These are phyloP conservation scores for Vickermania ingenoplastis DNA, from an alignment of 208 protist species.

Conservation along the genomic window DNA sequence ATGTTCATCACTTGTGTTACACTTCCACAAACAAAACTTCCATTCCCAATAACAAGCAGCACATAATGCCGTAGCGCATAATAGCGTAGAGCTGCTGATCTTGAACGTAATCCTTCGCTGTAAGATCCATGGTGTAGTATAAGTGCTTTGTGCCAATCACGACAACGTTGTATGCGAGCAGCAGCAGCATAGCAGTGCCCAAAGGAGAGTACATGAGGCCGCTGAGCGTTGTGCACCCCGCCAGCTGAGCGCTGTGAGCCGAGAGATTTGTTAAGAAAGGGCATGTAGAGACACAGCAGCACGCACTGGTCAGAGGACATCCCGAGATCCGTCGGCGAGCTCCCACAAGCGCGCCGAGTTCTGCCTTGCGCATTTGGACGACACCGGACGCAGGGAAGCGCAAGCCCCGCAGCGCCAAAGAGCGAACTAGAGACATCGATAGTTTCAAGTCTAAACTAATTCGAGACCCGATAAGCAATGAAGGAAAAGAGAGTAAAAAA, in stretches of 20 bases:
- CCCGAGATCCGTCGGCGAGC: background rate
- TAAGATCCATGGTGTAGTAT: conserved; percentile 79
- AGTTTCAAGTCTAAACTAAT: background rate
- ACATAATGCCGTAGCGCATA: conserved; percentile 77
- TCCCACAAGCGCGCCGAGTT: background rate
- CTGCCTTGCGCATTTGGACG: too few species aligned
- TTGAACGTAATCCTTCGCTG: conserved; percentile 85
- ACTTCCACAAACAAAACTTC: conserved; percentile 82
- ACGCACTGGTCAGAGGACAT: background rate
- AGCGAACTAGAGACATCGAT: background rate
- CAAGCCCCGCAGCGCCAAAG: background rate
- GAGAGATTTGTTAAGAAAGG: conserved; percentile 40
- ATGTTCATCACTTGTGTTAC: conserved; percentile 9
- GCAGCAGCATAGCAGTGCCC: conserved; percentile 54
- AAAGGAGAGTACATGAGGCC: conserved; percentile 71
- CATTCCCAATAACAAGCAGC: conserved; percentile 73
- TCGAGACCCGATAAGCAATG: background rate
- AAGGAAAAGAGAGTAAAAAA: conserved; percentile 12
- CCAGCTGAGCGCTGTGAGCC: conserved; percentile 45
- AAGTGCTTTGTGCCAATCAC: conserved; percentile 77
- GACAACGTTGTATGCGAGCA: conserved; percentile 83
- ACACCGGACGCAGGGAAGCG: background rate
- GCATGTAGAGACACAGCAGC: background rate
- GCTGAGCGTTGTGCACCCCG: conserved; percentile 44
- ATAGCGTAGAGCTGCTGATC: conserved; percentile 77